Percentiles rank a stretch among this genome's conserved stretches.
These are phyloP conservation scores for Solanum rostratum DNA, from an alignment of 257 asterid genomes.

Conservation along the genomic window DNA sequence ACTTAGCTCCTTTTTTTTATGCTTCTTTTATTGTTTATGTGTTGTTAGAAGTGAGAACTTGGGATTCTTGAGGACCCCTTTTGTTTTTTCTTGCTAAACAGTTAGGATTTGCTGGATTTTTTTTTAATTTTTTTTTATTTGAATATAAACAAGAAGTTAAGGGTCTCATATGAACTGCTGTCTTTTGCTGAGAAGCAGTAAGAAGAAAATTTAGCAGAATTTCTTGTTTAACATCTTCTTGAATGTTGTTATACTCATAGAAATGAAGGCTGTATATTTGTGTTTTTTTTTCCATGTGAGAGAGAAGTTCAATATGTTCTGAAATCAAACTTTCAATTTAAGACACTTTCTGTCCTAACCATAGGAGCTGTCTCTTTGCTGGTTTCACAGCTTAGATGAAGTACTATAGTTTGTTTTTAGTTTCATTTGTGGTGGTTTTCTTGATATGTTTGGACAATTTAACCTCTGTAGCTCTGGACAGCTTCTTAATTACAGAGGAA, in stretches of 20 bases:
- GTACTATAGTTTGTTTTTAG: neutral
- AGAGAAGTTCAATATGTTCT: neutral
- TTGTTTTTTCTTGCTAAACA: neutral
- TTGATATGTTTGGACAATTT: too few relatives aligned
- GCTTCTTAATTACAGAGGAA: neutral
- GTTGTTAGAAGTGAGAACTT: neutral
- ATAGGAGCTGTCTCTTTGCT: neutral
- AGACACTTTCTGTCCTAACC: neutral
- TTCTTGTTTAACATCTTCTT: neutral
- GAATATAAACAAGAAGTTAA: neutral
- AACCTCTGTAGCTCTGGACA: neutral
- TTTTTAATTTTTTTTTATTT: neutral
- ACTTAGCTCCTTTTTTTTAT: neutral
- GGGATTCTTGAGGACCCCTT: neutral
- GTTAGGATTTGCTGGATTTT: neutral
- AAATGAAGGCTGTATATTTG: neutral
- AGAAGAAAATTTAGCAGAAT: neutral
- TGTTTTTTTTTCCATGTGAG: neutral
- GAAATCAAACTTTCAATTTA: neutral
- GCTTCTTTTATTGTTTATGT: neutral
- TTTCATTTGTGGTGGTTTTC: neutral
- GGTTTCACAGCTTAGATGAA: neutral
- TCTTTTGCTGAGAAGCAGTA: neutral
- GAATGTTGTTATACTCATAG: neutral
- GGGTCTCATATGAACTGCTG: neutral